Percentiles rank a stretch among this genome's conserved stretches.
Conservation (phyloP, 2,329 filamentous ascomycete species). For the Catunica adiposa region DNA sequence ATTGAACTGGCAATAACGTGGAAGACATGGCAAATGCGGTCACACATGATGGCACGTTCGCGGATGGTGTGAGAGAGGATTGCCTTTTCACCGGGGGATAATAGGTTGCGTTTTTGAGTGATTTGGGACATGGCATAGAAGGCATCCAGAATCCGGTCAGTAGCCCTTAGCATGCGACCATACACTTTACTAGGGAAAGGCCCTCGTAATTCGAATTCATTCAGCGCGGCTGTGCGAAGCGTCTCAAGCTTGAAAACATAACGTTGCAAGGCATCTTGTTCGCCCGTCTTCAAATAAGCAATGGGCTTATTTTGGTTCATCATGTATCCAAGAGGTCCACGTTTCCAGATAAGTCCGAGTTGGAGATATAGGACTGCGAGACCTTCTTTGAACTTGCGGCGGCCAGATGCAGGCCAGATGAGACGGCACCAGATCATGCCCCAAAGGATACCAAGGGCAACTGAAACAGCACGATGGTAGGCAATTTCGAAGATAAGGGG, state of each 20-base stretch:
- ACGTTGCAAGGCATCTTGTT: conserved; percentile 73
- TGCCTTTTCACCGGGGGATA: conserved; percentile 65
- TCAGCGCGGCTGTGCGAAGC: conserved; percentile 55
- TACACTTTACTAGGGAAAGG: conserved; percentile 67
- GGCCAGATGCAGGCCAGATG: conserved; percentile 86
- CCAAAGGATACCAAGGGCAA: conserved; percentile 78
- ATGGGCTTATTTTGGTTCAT: conserved; percentile 39
- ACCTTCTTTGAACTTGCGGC: conserved; percentile 75
- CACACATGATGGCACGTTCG: conserved; percentile 67
- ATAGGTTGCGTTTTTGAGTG: conserved; percentile 59
- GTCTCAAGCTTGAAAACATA: conserved; percentile 61
- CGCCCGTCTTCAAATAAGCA: conserved; percentile 72
- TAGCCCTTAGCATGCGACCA: conserved; percentile 59
- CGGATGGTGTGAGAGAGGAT: conserved; percentile 62
- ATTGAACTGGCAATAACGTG: conserved; percentile 79
- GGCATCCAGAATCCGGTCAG: conserved; percentile 71
- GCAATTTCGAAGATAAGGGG: conserved; percentile 81
- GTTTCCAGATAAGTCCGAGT: conserved; percentile 91
- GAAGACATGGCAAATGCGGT: conserved; percentile 77
- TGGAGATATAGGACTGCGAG: conserved; percentile 83
- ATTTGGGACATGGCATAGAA: conserved; percentile 96
- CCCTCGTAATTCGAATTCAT: conserved; percentile 75
- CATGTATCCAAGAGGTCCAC: conserved; percentile 67
- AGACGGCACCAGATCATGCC: conserved; percentile 76
- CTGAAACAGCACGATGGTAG: conserved; percentile 71